phyloP scores from a whole-genome alignment of 768 basidiomycete genomes.

The Lentinula detonsa region DNA sequence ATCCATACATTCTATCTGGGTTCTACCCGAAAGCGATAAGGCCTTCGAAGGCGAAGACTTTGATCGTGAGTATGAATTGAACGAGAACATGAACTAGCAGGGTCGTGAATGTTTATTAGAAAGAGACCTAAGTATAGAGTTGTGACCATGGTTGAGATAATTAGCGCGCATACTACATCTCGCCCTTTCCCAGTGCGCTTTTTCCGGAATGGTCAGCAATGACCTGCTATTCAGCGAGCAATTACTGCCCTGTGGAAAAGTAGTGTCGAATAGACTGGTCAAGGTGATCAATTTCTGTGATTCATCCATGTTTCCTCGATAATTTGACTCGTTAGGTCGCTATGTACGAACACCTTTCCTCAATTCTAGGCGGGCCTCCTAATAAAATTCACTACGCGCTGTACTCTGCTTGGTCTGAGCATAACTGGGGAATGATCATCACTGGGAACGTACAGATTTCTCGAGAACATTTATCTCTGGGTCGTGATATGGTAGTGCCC shows the following conservation, averaged over 20 bases:
- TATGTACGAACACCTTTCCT: constrained; percentile 80
- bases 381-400: constrained; percentile 56
- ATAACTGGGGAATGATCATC: constrained; percentile 83
- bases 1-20: constrained; percentile 22
- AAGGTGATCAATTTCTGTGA: constrained; percentile 32
- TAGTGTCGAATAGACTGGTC: constrained; percentile 41
- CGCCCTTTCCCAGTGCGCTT: not conserved
- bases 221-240: not conserved
- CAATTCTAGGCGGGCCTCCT: constrained; percentile 64
- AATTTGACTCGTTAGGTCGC: constrained; percentile 51
- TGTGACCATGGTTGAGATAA: not conserved
- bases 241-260: constrained; percentile 34
- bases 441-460: constrained; percentile 83
- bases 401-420: constrained; percentile 69
- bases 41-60: not conserved
- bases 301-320: no score
- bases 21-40: not conserved
- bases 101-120: not conserved
- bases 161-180: not conserved
- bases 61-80: not conserved
- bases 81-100: not conserved
- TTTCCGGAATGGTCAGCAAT: not conserved
- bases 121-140: no score
- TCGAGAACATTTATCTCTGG: constrained; percentile 56
- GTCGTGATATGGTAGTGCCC: constrained; percentile 67